Evolutionary conservation across 2,329 filamentous ascomycete genomes (phyloP), one percentile per base, ranked within the genome.

Genomic region (Ascochyta koolunga): DNA sequence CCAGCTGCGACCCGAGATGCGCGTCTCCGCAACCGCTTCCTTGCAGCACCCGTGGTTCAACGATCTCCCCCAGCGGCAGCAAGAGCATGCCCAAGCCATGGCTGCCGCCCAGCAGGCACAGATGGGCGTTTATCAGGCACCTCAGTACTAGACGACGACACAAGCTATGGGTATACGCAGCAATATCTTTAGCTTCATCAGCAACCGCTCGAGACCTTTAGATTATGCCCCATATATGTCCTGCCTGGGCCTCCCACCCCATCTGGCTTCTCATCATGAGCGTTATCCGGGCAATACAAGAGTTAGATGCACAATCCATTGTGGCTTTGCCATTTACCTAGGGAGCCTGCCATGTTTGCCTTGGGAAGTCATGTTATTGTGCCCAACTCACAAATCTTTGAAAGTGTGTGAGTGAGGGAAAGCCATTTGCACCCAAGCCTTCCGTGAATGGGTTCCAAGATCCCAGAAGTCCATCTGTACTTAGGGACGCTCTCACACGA

Each of bases 21-120:
- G 95, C 50, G 90, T 96, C 70, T 93, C 89, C 65, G 95, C 95
- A 2, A 83, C 88, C 45, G 91, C 96, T 59, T 93, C 95, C 3
- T 80, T 98, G 35, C 84, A 89, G 64, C 95, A 99, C 73, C 90
- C 89, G 0, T 99, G 95, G 95, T 99, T 99, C 79, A 85, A 82
- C 59, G 90, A 93, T 65, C 75, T 92, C 15, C 79, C 86, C 13
- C 80, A 85, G 66, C 80, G 69, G 25, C 73, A 76, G 61, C 73
- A 76, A 43, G 70, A 75, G 25, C 67, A 72, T 16, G 70, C 70
- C 16, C 63, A 71, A 53, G 70, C 69, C 9, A 58, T 62, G 22
- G 70, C 72, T 7, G 71, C 74, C 22, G 68, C 69, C 5, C 72
- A 74, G 58, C 71, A 75, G 49, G 69, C 68, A 6, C 72, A 75